A percentile compares a stretch with the other conserved stretches of the same genome.
Conservation (phyloP, 192 early-diverging fungal genomes). For the Backusella tarrabulga region DNA sequence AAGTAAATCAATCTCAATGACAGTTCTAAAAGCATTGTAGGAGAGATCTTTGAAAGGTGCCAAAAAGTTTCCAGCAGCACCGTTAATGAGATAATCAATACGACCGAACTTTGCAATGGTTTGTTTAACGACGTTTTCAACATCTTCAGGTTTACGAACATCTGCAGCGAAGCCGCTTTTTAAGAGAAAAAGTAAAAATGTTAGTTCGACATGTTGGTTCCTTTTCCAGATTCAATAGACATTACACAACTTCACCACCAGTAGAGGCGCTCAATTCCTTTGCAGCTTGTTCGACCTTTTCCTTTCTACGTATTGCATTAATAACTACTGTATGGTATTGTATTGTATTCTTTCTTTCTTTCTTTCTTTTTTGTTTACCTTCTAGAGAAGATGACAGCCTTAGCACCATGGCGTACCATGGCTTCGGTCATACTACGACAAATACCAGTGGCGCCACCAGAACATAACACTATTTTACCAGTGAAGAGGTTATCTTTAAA, state of each 20-base stretch:
- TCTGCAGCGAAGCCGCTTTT: conserved; percentile 53
- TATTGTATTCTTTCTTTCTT: neutral
- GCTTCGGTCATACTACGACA: conserved; percentile 69
- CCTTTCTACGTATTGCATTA: conserved; percentile 26
- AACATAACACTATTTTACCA: conserved; percentile 37
- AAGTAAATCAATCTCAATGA: conserved; percentile 53
- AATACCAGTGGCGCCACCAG: conserved; percentile 64
- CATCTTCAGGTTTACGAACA: conserved; percentile 56
- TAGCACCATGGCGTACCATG: conserved; percentile 56
- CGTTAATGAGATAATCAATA: conserved; percentile 57
- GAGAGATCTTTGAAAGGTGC: conserved; percentile 61
- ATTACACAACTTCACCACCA: conserved; percentile 49
- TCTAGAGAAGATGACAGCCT: conserved; percentile 61
- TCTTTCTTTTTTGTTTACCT: conserved; percentile 32
- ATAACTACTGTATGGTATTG: neutral
- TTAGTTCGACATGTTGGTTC: neutral
- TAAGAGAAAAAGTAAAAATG: neutral
- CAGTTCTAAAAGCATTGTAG: conserved; percentile 69
- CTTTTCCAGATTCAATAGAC: neutral
- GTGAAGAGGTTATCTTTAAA: conserved; percentile 31
- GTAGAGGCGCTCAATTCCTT: conserved; percentile 55
- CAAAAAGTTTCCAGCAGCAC: conserved; percentile 76
- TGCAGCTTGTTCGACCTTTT: conserved; percentile 63
- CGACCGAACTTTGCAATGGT: conserved; percentile 58
- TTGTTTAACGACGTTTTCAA: conserved; percentile 58